Percentiles rank a stretch among this genome's conserved stretches.
phyloP scores from a whole-genome alignment of 352 stramenopile species.

The Plasmopara viticola region DNA sequence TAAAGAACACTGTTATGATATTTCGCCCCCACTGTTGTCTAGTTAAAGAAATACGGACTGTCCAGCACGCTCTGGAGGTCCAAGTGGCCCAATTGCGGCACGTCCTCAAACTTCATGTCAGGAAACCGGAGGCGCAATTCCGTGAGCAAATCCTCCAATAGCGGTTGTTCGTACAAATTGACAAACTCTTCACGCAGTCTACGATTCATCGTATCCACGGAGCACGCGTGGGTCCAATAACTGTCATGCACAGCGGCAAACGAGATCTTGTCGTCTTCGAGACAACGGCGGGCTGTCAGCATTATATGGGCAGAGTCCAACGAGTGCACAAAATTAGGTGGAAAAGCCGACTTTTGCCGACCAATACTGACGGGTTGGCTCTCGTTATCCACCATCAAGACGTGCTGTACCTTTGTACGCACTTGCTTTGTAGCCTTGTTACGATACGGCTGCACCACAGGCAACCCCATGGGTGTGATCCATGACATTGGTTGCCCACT shows the following conservation, averaged over 20 bases:
- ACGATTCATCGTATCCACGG: slow-evolving; percentile 96
- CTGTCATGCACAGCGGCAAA: slow-evolving; percentile 99
- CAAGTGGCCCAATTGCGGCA: slow-evolving; percentile 91
- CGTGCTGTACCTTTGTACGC: slow-evolving; percentile 82
- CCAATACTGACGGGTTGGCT: slow-evolving; percentile 52
- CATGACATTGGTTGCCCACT: slow-evolving; percentile 94
- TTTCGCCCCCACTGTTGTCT: too few species aligned
- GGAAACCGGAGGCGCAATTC: slow-evolving; percentile 94
- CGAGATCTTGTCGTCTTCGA: slow-evolving; percentile 82
- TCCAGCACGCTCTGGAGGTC: slow-evolving; percentile 93
- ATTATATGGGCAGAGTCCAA: slow-evolving; percentile 99
- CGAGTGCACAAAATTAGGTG: slow-evolving; percentile 99
- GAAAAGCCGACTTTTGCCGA: slow-evolving; percentile 95
- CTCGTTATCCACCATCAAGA: slow-evolving; percentile 80
- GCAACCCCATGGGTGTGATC: slow-evolving; percentile 98
- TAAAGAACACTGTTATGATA: slow-evolving; percentile 10
- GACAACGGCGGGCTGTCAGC: slow-evolving; percentile 94
- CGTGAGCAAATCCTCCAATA: slow-evolving; percentile 93
- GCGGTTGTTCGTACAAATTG: slow-evolving; percentile 94
- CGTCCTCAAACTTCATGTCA: slow-evolving; percentile 89
- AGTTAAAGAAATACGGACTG: slow-evolving; percentile 99
- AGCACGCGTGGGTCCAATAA: slow-evolving; percentile 97
- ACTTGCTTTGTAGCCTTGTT: slow-evolving; percentile 72
- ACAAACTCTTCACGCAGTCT: slow-evolving; percentile 92
- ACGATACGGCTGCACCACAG: slow-evolving; percentile 98